A percentile compares a stretch with the other conserved stretches of the same genome.
phyloP scores from a whole-genome alignment of 352 stramenopile genomes.

The Phytophthora syringae region DNA sequence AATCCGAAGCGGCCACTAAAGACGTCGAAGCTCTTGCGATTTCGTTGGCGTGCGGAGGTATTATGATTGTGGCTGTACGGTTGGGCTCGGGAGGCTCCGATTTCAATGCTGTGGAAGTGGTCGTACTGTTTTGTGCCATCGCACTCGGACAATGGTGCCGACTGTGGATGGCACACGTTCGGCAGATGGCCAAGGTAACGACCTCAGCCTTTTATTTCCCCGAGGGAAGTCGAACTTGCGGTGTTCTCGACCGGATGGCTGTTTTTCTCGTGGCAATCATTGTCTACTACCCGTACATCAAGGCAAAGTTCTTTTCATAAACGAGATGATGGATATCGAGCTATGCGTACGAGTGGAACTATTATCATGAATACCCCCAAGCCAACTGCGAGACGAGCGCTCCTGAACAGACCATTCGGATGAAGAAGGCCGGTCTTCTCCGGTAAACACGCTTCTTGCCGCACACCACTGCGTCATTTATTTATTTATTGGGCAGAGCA shows the following conservation, averaged over 20 bases:
- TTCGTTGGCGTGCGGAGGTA: conserved; percentile 36
- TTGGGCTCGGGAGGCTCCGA: conserved; percentile 24
- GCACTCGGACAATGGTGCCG: conserved; percentile 48
- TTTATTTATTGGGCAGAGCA: conserved; percentile 40
- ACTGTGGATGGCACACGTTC: conserved; percentile 43
- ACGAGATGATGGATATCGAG: neutral
- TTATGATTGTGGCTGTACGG: conserved; percentile 44
- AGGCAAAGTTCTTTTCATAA: conserved; percentile 42
- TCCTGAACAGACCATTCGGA: neutral
- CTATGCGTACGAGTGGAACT: too few species aligned
- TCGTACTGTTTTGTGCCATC: conserved; percentile 51
- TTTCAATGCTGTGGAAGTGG: conserved; percentile 41
- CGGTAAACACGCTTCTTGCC: conserved; percentile 14
- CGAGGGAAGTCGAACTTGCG: conserved; percentile 34
- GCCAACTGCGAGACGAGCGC: neutral
- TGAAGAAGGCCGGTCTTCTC: neutral
- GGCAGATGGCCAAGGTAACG: conserved; percentile 50
- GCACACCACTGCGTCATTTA: conserved; percentile 33
- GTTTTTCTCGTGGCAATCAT: conserved; percentile 55
- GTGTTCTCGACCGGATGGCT: conserved; percentile 50
- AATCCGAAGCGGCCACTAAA: conserved; percentile 30
- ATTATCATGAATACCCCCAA: too few species aligned
- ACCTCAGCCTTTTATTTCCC: conserved; percentile 57
- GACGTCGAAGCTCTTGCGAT: conserved; percentile 41
- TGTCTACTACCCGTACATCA: conserved; percentile 61